Conservation (phyloP, 2,329 filamentous ascomycete species). For the Alternaria consortialis region DNA sequence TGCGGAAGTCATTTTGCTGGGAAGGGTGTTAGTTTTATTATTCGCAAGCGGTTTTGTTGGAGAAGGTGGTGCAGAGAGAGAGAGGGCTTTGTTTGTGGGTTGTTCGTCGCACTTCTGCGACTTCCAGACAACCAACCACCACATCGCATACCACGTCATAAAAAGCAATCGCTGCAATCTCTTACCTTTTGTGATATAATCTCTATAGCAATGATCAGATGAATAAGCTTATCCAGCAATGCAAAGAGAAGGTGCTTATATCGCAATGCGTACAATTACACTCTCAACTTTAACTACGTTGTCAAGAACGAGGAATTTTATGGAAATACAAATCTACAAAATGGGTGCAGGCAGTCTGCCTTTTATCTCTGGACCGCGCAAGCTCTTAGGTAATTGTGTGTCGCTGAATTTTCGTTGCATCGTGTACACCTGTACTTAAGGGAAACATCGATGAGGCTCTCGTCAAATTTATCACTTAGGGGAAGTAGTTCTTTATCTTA, state of each 20-base stretch:
- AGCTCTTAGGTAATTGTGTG: conserved; percentile 49
- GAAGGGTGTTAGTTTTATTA: conserved; percentile 1
- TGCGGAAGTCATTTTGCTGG: conserved; percentile 61
- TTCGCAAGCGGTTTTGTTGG: neutral
- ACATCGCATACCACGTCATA: neutral
- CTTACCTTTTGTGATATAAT: neutral
- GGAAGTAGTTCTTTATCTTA: conserved; percentile 35
- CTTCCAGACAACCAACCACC: neutral
- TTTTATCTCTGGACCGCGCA: conserved; percentile 41
- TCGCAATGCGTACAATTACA: conserved; percentile 4
- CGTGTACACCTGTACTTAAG: conserved; percentile 47
- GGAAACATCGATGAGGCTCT: conserved; percentile 35
- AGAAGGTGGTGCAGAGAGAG: neutral
- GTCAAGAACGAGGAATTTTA: neutral
- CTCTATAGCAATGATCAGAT: neutral
- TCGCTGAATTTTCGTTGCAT: conserved; percentile 34
- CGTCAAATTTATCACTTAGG: conserved; percentile 43
- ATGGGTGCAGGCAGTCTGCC: conserved; percentile 27
- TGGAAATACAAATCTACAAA: conserved; percentile 5
- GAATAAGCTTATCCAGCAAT: neutral
- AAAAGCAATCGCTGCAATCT: neutral
- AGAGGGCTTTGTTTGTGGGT: conserved; percentile 5
- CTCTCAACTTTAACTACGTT: neutral
- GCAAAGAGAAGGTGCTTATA: neutral
- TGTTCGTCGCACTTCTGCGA: neutral